phyloP scores from a whole-genome alignment of 2,329 filamentous ascomycete species.

The Hypoxylon sp. region DNA sequence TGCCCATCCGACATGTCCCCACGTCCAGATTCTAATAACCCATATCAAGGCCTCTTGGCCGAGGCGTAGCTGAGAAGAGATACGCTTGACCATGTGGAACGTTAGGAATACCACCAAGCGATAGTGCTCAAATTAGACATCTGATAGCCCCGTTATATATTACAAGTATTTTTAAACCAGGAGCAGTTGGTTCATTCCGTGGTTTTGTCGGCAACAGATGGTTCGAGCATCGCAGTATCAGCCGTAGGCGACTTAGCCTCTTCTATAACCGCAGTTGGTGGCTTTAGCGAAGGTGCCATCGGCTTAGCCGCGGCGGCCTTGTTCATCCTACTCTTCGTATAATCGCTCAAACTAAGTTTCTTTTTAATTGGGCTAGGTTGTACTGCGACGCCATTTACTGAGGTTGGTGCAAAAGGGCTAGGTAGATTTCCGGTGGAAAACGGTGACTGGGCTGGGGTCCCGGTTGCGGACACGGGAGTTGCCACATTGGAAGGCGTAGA shows the following conservation, averaged over 20 bases:
- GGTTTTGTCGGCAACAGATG: conserved; percentile 54
- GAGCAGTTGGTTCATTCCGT: conserved; percentile 37
- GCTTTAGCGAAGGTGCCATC: conserved; percentile 57
- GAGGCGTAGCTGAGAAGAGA: conserved; percentile 16
- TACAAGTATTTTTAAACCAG: conserved; percentile 52
- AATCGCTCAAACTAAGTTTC: conserved; percentile 77
- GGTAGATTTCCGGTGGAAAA: conserved; percentile 60
- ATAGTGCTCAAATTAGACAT: conserved; percentile 16
- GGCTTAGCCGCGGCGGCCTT: conserved; percentile 66
- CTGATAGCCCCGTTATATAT: conserved; percentile 51
- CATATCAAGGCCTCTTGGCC: conserved; percentile 9
- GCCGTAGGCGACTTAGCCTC: conserved; percentile 59
- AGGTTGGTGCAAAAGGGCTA: conserved; percentile 61
- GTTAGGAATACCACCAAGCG: conserved; percentile 14
- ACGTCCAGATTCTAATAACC: conserved; percentile 15
- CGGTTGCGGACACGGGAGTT: conserved; percentile 65
- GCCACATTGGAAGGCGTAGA: conserved; percentile 56
- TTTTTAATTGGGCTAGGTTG: conserved; percentile 75
- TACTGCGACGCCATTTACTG: conserved; percentile 61
- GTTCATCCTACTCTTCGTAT: conserved; percentile 71
- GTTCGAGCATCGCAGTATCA: conserved; percentile 56
- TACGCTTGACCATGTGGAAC: conserved; percentile 7
- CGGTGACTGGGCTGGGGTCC: conserved; percentile 65
- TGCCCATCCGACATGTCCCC: conserved; percentile 24
- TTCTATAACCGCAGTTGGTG: conserved; percentile 57